Evolutionary conservation across 1,284 basidiomycete species (phyloP).

Genomic region (Trametes hirsuta): DNA sequence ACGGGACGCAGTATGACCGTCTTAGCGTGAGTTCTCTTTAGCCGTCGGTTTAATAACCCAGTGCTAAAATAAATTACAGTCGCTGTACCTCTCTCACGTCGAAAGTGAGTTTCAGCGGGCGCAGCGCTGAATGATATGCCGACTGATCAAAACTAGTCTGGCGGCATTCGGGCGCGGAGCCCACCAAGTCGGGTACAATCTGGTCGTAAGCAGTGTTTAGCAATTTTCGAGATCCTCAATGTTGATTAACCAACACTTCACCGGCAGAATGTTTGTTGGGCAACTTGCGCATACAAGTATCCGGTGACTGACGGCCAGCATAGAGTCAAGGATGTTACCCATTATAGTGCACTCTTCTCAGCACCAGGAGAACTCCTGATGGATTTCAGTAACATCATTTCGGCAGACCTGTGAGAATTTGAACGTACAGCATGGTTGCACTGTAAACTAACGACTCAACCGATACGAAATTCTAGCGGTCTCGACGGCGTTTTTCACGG

Average conservation of each 20-base stretch:
- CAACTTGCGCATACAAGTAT: no score
- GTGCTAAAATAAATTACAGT: constrained; percentile 1
- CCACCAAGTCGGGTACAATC: constrained; percentile 54
- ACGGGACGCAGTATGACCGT: constrained; percentile 66
- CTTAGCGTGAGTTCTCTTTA: constrained; percentile 52
- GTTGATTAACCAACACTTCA: neutral
- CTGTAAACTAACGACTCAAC: neutral
- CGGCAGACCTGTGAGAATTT: constrained; percentile 40
- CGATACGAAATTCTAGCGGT: neutral
- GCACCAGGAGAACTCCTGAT: constrained; percentile 65
- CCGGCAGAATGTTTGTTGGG: constrained; percentile 4
- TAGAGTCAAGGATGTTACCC: constrained; percentile 66
- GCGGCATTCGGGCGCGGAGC: constrained; percentile 24
- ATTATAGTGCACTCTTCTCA: constrained; percentile 66
- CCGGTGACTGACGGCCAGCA: constrained; percentile 24
- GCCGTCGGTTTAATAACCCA: neutral
- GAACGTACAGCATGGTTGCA: neutral
- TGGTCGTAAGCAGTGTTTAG: constrained; percentile 49
- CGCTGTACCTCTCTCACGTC: constrained; percentile 27
- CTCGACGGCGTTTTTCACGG: constrained; percentile 21
- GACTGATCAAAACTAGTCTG: constrained; percentile 8
- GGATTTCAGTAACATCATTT: constrained; percentile 67
- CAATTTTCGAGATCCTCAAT: constrained; percentile 30
- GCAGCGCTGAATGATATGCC: neutral
- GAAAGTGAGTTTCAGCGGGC: constrained; percentile 11